These are phyloP conservation scores for Metrosideros polymorpha DNA, from an alignment of 441 rosid genomes.

Conservation along the genomic window DNA sequence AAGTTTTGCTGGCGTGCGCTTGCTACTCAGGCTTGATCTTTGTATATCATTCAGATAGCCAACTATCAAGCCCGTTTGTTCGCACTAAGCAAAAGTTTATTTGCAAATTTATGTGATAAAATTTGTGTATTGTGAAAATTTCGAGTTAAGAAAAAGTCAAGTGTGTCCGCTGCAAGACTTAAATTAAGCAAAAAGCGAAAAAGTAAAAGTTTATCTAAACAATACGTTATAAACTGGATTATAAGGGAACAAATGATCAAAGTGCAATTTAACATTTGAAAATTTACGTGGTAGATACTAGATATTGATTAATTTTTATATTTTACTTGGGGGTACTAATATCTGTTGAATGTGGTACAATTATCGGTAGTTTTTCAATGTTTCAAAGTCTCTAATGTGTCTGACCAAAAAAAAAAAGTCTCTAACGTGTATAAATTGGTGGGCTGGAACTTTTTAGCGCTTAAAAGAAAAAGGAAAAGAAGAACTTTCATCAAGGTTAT, in stretches of 20 bases:
- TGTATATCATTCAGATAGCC: not conserved
- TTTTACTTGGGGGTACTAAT: not conserved
- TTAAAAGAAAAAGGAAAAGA: not conserved
- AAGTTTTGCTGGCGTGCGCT: too few species aligned
- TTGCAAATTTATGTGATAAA: not conserved
- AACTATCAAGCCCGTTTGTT: not conserved
- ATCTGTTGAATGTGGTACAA: not conserved
- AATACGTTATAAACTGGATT: not conserved
- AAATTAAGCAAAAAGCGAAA: not conserved
- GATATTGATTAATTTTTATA: not conserved
- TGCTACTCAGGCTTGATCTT: not conserved
- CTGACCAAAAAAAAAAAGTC: too few species aligned
- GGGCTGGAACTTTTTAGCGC: not conserved
- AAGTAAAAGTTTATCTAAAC: not conserved
- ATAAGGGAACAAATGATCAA: not conserved
- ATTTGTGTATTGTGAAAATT: not conserved
- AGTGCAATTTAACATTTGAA: not conserved
- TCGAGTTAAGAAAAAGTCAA: not conserved
- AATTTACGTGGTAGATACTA: not conserved
- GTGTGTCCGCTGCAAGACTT: not conserved
- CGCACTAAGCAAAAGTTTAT: not conserved
- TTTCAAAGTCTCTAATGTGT: not conserved
- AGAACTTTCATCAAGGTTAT: not conserved
- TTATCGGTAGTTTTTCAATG: not conserved
- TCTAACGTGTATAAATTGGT: not conserved